Percentiles rank a stretch among this genome's conserved stretches.
These are phyloP conservation scores for Omphalotus olearius DNA, from an alignment of 1,284 basidiomycete species.

Conservation along the genomic window DNA sequence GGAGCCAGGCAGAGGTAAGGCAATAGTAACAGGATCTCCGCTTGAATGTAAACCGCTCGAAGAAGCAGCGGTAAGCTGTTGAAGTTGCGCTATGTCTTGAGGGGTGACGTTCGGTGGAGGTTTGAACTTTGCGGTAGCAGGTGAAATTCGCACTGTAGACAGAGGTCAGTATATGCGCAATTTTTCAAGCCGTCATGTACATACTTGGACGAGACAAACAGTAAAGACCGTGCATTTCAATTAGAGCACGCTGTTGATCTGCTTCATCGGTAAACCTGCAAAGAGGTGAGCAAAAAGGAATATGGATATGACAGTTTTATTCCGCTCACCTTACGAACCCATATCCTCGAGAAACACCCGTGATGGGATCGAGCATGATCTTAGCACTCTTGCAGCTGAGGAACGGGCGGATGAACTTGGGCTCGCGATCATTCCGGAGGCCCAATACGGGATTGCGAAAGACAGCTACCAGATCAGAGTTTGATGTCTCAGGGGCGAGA, in stretches of 20 bases:
- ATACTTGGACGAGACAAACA: slow-evolving; percentile 81
- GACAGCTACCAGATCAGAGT: slow-evolving; percentile 85
- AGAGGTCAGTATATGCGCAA: slow-evolving; percentile 26
- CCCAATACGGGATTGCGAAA: slow-evolving; percentile 83
- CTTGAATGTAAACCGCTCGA: background rate
- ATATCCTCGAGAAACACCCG: slow-evolving; percentile 85
- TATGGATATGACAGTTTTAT: background rate
- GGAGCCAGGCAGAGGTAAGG: slow-evolving; percentile 35
- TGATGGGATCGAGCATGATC: slow-evolving; percentile 87
- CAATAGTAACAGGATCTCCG: slow-evolving; percentile 39
- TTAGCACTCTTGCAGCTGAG: slow-evolving; percentile 89
- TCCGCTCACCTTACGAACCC: slow-evolving; percentile 76
- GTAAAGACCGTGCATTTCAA: slow-evolving; percentile 87
- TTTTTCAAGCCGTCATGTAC: slow-evolving; percentile 25
- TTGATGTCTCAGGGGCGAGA: slow-evolving; percentile 84
- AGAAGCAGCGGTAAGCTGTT: background rate
- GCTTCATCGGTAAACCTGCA: slow-evolving; percentile 78
- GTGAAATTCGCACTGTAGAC: slow-evolving; percentile 76
- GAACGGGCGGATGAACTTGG: slow-evolving; percentile 83
- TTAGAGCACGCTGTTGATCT: slow-evolving; percentile 83
- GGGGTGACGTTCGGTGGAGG: slow-evolving; percentile 40
- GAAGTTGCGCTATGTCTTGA: slow-evolving; percentile 10
- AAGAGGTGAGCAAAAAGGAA: slow-evolving; percentile 1
- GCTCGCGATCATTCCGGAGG: slow-evolving; percentile 73
- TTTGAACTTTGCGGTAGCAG: slow-evolving; percentile 85